Evolutionary conservation across 2,329 filamentous ascomycete species (phyloP), one percentile per base, ranked within the genome.

Genomic region (Thelonectria discophora): DNA sequence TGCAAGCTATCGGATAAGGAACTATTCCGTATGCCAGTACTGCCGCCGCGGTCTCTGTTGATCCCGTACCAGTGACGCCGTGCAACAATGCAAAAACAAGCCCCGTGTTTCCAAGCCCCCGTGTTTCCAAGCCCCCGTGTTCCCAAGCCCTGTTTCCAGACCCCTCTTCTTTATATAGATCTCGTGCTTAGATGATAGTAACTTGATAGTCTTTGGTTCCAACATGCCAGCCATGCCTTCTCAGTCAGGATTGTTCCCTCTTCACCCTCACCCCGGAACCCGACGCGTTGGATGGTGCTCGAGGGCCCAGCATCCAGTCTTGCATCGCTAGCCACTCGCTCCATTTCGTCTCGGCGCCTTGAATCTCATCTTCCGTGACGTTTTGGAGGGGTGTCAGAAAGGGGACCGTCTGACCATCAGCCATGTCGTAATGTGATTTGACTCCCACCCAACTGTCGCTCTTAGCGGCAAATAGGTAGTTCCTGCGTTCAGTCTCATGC

Each of bases 291-390:
- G 59, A 57, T 32, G 90, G 91, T 32, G 90, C 89, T 63, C 92
- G 82, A 1, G 92, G 91, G 2, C 94, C 94, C n/a, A 97, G 81
- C 93, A 97, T 97, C 94, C 94, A 98, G 76, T 97, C 94, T 77
- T 97, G 93, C 92, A 97, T 96, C 12, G 92, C 92, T 32, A 97
- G 80, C 94, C 94, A 98, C 72, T 94, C 90, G 74, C 93, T 96
- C 95, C 95, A 99, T 62, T 85, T 88, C 64, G 86, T 85, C 79
- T 98, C 94, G 0, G 94, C 94, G 13, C 82, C 86, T 64, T 91
- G 86, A 64, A 98, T 92, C 79, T 98, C 95, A 20, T 87, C 86
- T 72, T 94, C 88, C 8, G 87, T 86, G 1, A 91, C 88, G 56
- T 88, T 86, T 70, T 91, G 88, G n/a, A 97, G 80, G 5, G 94